A percentile compares a stretch with the other conserved stretches of the same genome.
Conservation (phyloP, 2,329 filamentous ascomycete species). For the Claviceps humidiphila region DNA sequence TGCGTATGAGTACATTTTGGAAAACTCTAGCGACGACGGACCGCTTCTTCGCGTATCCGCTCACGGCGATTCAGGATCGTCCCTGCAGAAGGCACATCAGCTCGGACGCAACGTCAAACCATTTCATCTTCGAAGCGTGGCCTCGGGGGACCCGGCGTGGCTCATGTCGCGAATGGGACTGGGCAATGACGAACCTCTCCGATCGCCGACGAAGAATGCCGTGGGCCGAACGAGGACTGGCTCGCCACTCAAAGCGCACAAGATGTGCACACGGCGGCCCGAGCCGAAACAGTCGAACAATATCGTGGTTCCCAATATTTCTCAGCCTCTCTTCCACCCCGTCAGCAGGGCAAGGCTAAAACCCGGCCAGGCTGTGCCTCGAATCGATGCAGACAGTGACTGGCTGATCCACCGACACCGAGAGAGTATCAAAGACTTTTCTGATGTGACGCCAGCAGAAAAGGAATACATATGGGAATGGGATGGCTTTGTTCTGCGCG, state of each 20-base stretch:
- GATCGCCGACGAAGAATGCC: constrained; percentile 12
- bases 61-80: constrained; percentile 14
- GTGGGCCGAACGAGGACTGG: constrained; percentile 13
- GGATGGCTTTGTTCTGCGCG: constrained; percentile 40
- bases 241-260: constrained; percentile 11
- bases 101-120: constrained; percentile 28
- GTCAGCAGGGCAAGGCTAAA: constrained; percentile 40
- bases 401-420: constrained; percentile 48
- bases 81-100: constrained; percentile 26
- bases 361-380: constrained; percentile 34
- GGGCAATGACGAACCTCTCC: constrained; percentile 15
- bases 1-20: constrained; percentile 29
- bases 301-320: constrained; percentile 34
- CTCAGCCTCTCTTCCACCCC: constrained; percentile 42
- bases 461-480: constrained; percentile 47
- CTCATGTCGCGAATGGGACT: constrained; percentile 27
- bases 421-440: constrained; percentile 43
- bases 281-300: constrained; percentile 13
- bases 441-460: constrained; percentile 38
- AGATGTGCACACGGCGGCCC: constrained; percentile 5
- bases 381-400: constrained; percentile 29
- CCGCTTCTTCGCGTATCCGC: constrained; percentile 27
- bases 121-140: constrained; percentile 31
- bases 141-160: constrained; percentile 34
- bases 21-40: constrained; percentile 23